Conservation (phyloP, 768 basidiomycete species). For the Agaricus blazei region DNA sequence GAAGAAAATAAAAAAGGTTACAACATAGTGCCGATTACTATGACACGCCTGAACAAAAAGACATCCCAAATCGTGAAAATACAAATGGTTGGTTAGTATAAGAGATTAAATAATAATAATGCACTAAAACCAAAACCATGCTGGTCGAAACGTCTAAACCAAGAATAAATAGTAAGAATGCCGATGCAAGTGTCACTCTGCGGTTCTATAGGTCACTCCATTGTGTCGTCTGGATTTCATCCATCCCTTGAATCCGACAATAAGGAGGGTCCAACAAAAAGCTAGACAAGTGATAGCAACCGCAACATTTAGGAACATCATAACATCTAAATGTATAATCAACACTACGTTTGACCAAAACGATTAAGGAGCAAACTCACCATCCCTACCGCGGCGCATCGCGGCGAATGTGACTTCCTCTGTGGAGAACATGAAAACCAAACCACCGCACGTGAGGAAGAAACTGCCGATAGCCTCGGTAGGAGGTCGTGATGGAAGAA, state of each 20-base stretch:
- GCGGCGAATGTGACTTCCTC: conserved; percentile 89
- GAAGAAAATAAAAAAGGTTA: not conserved
- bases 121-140: not conserved
- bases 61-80: not conserved
- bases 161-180: conserved; percentile 9
- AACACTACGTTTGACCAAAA: conserved; percentile 3
- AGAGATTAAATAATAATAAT: conserved; percentile 5
- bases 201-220: conserved; percentile 25
- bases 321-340: conserved; percentile 48
- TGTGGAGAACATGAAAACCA: conserved; percentile 85
- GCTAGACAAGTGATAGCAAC: conserved; percentile 84
- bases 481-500: conserved; percentile 89
- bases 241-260: conserved; percentile 84
- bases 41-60: not conserved
- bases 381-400: conserved; percentile 87
- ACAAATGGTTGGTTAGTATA: not conserved
- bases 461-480: conserved; percentile 89
- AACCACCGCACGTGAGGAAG: conserved; percentile 81
- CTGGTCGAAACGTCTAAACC: not conserved
- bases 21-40: not conserved
- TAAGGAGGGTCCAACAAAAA: conserved; percentile 75
- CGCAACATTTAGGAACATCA: conserved; percentile 86
- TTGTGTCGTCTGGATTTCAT: conserved; percentile 40
- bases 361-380: conserved; percentile 30
- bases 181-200: conserved; percentile 12